Conservation (phyloP, 495 filamentous ascomycete species). For the Penicillium paradoxum region DNA sequence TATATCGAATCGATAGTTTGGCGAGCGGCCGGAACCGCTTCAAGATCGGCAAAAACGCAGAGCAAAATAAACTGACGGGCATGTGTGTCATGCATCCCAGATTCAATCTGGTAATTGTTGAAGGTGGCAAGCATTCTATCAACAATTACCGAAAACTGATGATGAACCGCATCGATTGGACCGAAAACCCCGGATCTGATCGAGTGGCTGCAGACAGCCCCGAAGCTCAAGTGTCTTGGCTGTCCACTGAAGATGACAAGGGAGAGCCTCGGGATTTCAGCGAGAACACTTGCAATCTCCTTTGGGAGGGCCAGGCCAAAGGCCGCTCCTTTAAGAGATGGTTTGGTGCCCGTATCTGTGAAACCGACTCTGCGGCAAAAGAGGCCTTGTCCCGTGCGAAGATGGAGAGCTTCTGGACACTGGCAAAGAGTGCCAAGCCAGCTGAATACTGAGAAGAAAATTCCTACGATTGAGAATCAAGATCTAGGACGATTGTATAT, state of each 20-base stretch:
- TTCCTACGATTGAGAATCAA: not conserved
- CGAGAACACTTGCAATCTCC: slow-evolving; percentile 68
- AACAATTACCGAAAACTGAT: slow-evolving; percentile 83
- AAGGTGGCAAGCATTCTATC: slow-evolving; percentile 79
- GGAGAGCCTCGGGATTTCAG: slow-evolving; percentile 75
- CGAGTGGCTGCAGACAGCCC: slow-evolving; percentile 56
- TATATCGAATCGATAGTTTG: slow-evolving; percentile 84
- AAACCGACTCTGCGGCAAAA: slow-evolving; percentile 82
- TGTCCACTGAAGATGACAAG: slow-evolving; percentile 71
- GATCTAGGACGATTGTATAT: not conserved
- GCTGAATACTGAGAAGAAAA: slow-evolving; percentile 22
- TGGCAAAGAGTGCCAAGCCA: slow-evolving; percentile 67
- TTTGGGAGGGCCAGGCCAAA: slow-evolving; percentile 86
- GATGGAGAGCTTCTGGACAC: slow-evolving; percentile 95
- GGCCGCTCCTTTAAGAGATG: slow-evolving; percentile 76
- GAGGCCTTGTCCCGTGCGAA: slow-evolving; percentile 73
- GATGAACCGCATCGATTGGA: slow-evolving; percentile 91
- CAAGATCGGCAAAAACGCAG: slow-evolving; percentile 86
- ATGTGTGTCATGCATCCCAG: slow-evolving; percentile 84
- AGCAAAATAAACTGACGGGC: slow-evolving; percentile 79
- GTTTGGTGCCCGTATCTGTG: slow-evolving; percentile 72
- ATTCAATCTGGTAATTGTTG: slow-evolving; percentile 83
- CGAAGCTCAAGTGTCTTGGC: slow-evolving; percentile 61
- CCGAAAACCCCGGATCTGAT: slow-evolving; percentile 71
- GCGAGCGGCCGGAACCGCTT: slow-evolving; percentile 88